phyloP scores from a whole-genome alignment of 108 stramenopile genomes.

The Fistulifera pelliculosa region DNA sequence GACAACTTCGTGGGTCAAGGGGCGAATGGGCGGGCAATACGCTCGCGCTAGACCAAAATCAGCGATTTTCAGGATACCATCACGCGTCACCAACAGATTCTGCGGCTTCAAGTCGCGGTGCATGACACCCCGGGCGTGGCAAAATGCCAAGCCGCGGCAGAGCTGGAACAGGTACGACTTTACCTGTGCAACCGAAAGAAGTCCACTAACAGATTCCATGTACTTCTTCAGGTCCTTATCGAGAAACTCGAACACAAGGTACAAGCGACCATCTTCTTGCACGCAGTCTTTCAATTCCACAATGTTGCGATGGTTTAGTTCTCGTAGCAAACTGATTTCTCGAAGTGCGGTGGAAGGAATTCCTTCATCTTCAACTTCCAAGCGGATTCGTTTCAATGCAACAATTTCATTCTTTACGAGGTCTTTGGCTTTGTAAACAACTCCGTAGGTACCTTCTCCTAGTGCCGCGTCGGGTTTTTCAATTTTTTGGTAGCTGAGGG shows the following conservation, averaged over 20 bases:
- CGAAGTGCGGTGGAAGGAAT: slow-evolving; percentile 97
- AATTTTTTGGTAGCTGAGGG: slow-evolving; percentile 80
- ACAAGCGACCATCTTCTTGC: slow-evolving; percentile 84
- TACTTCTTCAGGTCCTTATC: slow-evolving; percentile 95
- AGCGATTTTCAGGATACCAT: slow-evolving; percentile 93
- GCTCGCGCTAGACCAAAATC: slow-evolving; percentile 98
- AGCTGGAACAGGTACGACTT: slow-evolving; percentile 85
- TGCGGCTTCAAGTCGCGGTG: slow-evolving; percentile 99
- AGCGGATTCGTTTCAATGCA: slow-evolving; percentile 93
- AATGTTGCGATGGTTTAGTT: slow-evolving; percentile 94
- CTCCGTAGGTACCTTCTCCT: slow-evolving; percentile 94
- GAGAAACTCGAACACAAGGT: slow-evolving; percentile 97
- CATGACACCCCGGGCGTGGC: slow-evolving; percentile 95
- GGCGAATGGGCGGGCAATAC: slow-evolving; percentile 88
- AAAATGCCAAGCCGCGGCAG: slow-evolving; percentile 85
- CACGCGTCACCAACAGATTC: slow-evolving; percentile 90
- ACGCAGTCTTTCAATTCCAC: slow-evolving; percentile 84
- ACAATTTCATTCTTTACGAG: slow-evolving; percentile 87
- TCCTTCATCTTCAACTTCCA: slow-evolving; percentile 98
- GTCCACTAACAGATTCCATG: slow-evolving; percentile 79
- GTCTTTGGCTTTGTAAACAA: slow-evolving; percentile 88
- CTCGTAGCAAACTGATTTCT: slow-evolving; percentile 91
- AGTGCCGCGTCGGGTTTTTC: slow-evolving; percentile 92
- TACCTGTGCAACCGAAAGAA: slow-evolving; percentile 64
- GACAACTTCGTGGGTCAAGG: slow-evolving; percentile 93